Evolutionary conservation across 2,329 filamentous ascomycete species (phyloP), one percentile per base, ranked within the genome.

Genomic region (Sclerotinia nivalis): DNA sequence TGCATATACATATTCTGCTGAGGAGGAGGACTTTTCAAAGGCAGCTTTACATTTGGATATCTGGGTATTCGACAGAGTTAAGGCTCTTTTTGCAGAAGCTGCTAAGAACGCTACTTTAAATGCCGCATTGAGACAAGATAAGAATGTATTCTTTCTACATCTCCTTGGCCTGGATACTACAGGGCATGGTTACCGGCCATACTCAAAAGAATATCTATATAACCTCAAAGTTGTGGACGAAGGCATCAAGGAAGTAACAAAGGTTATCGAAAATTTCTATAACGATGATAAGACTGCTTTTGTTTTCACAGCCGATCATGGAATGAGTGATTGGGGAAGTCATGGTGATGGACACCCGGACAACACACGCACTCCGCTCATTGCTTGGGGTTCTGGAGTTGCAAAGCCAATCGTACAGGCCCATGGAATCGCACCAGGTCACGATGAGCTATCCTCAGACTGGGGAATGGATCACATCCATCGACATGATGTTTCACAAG

Each of bases 291-390:
- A 96, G 80, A 98, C 96, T 0, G 93, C 96, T 0, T 99, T 95
- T 79, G 88, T 99, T 22, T 99, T 99, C 78, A 99, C 96, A 1
- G 96, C 96, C 10, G 96, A 99, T 78, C 96, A 99, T 80, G 96
- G 96, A 25, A 99, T 99, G 96, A 98, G 93, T 77, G 96, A 99
- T 80, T 97, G 92, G 90, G 96, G 96, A n/a, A 98, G 94, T 75
- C 96, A 99, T 79, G 96, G 96, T 50, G 96, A 99, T 79, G 96
- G 96, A 10, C 94, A 99, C 80, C 96, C 96, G 0, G 92, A 99
- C 80, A 99, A 98, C 77, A 99, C 96, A 4, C 88, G 96, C 65
- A 99, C 96, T 0, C 96, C 96, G 0, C 83, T 99, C 45, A 92
- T 99, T 74, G 89, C 87, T 3, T 99, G 96, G 96, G 96, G 96